Base-by-base conservation (phyloP, 345 rosid genomes). In the Citrus reticulata region DNA sequence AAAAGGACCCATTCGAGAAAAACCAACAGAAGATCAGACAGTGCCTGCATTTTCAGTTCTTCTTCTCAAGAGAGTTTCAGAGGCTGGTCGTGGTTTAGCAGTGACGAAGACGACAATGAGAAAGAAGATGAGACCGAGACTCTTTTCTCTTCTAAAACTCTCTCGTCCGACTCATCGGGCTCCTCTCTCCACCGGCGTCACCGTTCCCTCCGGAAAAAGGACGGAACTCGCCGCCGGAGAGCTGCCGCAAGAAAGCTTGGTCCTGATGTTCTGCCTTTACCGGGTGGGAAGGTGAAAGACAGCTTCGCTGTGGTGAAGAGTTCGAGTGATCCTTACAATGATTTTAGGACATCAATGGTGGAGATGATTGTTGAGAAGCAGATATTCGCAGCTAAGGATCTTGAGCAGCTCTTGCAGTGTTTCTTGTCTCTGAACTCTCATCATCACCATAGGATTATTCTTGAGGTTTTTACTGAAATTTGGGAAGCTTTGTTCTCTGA, bases 251-350 rank as follows among this genome's bases (percentile, higher is more conserved):
- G 58, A 4, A 17, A 54, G 58, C 5, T 22, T 2, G 22, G 58
- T 54, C 19, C 58, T 54, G 85, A 78, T n/a, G 77, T 78, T 40
- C 20, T 79, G 70, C 82, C 82, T 6, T 20, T 80, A 62, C 76
- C 63, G 70, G 82, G 27, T 8, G 84, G 85, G 68, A 85, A 87
- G 74, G 90, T 92, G 54, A 86, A 87, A 61, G 97, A 85, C 58
- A 93, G 98, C 86, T 89, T 90, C 34, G 98, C 97, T 1, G 93
- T 95, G 73, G 98, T 91, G 87, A 93, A 91, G 91, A 86, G 89
- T 68, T 93, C 97, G 0, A 80, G 87, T 9, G 90, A 90, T 65
- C 98, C 98, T 2, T 87, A 85, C 67, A 89, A 86, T 20, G 98
- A 93, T 80, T 93, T 93, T 64, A 86, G 90, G 83, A 85, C 80